Conservation (phyloP, 305 asterid genomes). For the Solanum hybrid region DNA sequence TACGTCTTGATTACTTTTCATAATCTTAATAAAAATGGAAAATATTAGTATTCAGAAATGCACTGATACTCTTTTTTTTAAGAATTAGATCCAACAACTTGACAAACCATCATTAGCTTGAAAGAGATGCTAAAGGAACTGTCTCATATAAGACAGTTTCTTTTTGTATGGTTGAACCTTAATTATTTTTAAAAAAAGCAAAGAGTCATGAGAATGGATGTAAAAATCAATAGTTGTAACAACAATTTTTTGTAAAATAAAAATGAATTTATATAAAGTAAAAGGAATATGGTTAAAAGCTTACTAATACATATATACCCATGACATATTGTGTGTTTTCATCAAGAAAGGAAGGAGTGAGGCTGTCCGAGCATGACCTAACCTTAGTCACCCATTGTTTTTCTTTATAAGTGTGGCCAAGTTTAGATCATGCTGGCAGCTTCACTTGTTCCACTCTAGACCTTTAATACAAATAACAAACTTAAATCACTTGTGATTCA, state of each 20-base stretch:
- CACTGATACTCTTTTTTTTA: background rate
- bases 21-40: no score
- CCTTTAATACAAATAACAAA: background rate
- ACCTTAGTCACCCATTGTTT: slow-evolving; percentile 16
- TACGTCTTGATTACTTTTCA: background rate
- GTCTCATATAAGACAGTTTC: no score
- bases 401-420: slow-evolving; percentile 11
- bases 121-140: no score
- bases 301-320: background rate
- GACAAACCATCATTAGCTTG: no score
- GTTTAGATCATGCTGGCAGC: slow-evolving; percentile 99
- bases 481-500: background rate
- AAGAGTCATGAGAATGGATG: no score
- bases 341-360: slow-evolving; percentile 67
- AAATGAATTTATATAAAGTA: no score
- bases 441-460: slow-evolving; percentile 73
- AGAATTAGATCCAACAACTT: background rate
- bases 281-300: background rate
- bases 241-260: no score
- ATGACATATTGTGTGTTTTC: background rate
- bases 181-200: no score
- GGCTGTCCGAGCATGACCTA: slow-evolving; percentile 98
- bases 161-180: no score
- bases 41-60: background rate
- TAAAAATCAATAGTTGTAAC: background rate